Evolutionary conservation across 306 rosid species (phyloP).

Genomic region (Purshia tridentata): DNA sequence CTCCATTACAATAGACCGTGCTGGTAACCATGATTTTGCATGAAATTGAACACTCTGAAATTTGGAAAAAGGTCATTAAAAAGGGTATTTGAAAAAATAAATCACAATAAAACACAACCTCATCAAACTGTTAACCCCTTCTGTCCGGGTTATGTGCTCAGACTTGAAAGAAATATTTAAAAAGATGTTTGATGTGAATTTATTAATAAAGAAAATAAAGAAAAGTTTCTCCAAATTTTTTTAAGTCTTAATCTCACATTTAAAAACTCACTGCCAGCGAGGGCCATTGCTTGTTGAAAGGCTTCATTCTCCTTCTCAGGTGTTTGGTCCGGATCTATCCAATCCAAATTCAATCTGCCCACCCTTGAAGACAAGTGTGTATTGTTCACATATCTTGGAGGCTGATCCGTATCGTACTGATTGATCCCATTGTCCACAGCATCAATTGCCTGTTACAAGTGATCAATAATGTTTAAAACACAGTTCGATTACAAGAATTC

Average conservation of each 20-base stretch:
- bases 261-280: slow-evolving; percentile 84
- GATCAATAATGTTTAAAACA: slow-evolving; percentile 13
- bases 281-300: slow-evolving; percentile 78
- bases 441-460: slow-evolving; percentile 78
- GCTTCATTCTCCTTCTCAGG: slow-evolving; percentile 86
- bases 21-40: slow-evolving; percentile 94
- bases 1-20: slow-evolving; percentile 82
- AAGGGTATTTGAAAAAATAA: background rate
- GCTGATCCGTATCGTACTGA: slow-evolving; percentile 79
- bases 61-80: background rate
- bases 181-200: background rate
- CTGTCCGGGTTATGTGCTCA: background rate
- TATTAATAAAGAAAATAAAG: background rate
- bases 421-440: slow-evolving; percentile 94
- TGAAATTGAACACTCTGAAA: slow-evolving; percentile 74
- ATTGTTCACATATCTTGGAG: slow-evolving; percentile 90
- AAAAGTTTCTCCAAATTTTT: background rate
- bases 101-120: background rate
- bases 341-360: slow-evolving; percentile 82
- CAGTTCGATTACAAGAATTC: background rate
- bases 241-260: slow-evolving; percentile 40
- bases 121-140: background rate
- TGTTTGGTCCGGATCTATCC: slow-evolving; percentile 92
- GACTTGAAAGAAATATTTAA: background rate
- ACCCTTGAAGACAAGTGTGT: slow-evolving; percentile 94